Percentiles rank a stretch among this genome's conserved stretches.
phyloP scores from a whole-genome alignment of 441 rosid genomes.

The Adansonia rubrostipa region DNA sequence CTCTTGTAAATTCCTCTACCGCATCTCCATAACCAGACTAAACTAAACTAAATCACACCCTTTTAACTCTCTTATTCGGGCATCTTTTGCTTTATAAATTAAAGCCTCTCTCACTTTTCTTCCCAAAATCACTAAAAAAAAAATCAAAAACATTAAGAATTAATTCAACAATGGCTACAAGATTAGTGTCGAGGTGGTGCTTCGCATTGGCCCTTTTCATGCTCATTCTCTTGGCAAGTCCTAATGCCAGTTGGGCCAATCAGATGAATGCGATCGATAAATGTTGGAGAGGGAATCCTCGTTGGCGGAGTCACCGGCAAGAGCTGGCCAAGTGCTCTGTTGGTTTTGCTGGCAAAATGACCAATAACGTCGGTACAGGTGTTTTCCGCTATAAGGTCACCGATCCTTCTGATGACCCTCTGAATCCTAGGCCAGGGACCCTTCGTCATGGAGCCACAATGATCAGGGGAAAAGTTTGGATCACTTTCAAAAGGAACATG shows the following conservation, averaged over 20 bases:
- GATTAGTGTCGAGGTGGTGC: neutral
- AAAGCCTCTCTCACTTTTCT: neutral
- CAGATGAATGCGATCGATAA: conserved; percentile 63
- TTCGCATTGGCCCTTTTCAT: conserved; percentile 32
- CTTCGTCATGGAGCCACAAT: conserved; percentile 66
- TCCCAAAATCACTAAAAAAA: neutral
- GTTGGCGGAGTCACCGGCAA: conserved; percentile 55
- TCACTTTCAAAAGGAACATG: conserved; percentile 70
- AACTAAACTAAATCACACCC: too few species aligned
- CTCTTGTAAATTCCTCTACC: too few species aligned
- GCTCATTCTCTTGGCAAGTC: conserved; percentile 28
- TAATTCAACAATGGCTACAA: neutral
- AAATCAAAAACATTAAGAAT: neutral
- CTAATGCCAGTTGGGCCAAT: conserved; percentile 29
- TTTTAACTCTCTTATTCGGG: too few species aligned
- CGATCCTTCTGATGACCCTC: conserved; percentile 63
- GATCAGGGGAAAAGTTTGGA: conserved; percentile 64
- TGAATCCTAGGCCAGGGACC: conserved; percentile 69
- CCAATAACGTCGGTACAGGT: conserved; percentile 53
- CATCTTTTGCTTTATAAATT: neutral
- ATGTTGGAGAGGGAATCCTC: conserved; percentile 63
- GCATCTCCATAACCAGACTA: too few species aligned
- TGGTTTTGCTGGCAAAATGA: conserved; percentile 75
- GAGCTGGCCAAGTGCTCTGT: conserved; percentile 61
- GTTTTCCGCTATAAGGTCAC: conserved; percentile 54